Evolutionary conservation across 2,329 filamentous ascomycete genomes (phyloP), one percentile per base, ranked within the genome.

Genomic region (Scedosporium dehoogii): DNA sequence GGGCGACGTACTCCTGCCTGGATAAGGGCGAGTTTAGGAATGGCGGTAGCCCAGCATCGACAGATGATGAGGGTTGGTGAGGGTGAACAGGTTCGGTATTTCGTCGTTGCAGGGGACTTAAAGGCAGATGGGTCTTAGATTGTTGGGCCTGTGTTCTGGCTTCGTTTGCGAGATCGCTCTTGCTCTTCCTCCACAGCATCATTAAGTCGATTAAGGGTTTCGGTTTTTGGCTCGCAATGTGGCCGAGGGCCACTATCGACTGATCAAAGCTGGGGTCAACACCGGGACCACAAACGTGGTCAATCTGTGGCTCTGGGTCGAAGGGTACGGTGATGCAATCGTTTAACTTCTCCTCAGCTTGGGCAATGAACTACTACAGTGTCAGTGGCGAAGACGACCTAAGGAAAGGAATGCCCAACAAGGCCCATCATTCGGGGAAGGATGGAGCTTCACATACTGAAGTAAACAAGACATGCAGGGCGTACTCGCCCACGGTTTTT

Each of bases 401-500:
- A 58, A 14, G 23, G 44, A 23, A 41, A 16, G 6, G 42, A 27
- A 61, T 41, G 25, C 1, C 25, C 33, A 38, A 12, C 33, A 38
- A 14, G 33, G 33, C 10, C 33, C 14, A 38, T 38, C 33, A 46
- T 25, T 16, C 2, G 46, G 25, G 46, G 18, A 59, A 48, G 16
- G 9, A 6, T 61, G 62, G 59, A 62, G 61, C 42, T 63, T 56
- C 62, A 78, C 84, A 74, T 73, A 91, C 88, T 65, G 92, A 92
- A 67, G 94, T 97, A 75, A 97, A 97, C 53, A 99, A 79, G 68
- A 97, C 93, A 75, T 97, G 93, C 64, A 99, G 79, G 21, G 94
- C 94, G 82, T 96, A 97, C 78, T 99, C 94, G 62, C 92, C 92
- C n/a, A 97, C 92, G 0, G 92, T 97, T 75, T 93, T 96, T 66